A percentile compares a stretch with the other conserved stretches of the same genome.
Evolutionary conservation across 495 filamentous ascomycete genomes (phyloP).

Genomic region (Hyaloscypha finlandica): DNA sequence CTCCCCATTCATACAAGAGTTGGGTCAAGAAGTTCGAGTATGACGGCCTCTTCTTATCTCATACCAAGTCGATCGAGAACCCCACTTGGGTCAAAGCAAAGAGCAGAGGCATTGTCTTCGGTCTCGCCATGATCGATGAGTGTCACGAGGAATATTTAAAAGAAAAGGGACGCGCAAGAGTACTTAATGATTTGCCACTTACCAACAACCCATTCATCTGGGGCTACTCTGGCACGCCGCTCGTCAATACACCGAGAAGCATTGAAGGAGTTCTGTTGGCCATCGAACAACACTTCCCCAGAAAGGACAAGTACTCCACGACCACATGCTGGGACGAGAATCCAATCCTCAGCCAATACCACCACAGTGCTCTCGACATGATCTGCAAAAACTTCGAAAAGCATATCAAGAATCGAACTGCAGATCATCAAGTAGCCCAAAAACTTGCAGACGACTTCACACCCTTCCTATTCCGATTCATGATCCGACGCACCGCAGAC

Average conservation of each 20-base stretch:
- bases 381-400: slow-evolving; percentile 15
- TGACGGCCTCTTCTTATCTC: not conserved
- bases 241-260: slow-evolving; percentile 8
- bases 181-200: slow-evolving; percentile 11
- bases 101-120: slow-evolving; percentile 20
- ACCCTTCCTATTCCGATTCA: slow-evolving; percentile 12
- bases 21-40: slow-evolving; percentile 20
- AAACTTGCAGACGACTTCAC: not conserved
- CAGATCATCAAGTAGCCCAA: not conserved
- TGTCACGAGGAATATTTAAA: slow-evolving; percentile 15
- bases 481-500: slow-evolving; percentile 21
- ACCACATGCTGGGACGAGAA: slow-evolving; percentile 12
- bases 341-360: not conserved
- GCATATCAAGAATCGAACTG: not conserved
- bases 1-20: not conserved
- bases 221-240: slow-evolving; percentile 22
- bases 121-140: slow-evolving; percentile 25
- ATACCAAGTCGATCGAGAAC: not conserved
- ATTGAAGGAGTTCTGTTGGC: slow-evolving; percentile 18
- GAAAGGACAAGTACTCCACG: not conserved
- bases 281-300: slow-evolving; percentile 14
- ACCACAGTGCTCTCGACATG: slow-evolving; percentile 1
- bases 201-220: slow-evolving; percentile 14
- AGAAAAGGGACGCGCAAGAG: slow-evolving; percentile 4
- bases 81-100: slow-evolving; percentile 2